A percentile compares a stretch with the other conserved stretches of the same genome.
phyloP scores from a whole-genome alignment of 805 yeast genomes.

The Myxozyma vanderwaltii region DNA sequence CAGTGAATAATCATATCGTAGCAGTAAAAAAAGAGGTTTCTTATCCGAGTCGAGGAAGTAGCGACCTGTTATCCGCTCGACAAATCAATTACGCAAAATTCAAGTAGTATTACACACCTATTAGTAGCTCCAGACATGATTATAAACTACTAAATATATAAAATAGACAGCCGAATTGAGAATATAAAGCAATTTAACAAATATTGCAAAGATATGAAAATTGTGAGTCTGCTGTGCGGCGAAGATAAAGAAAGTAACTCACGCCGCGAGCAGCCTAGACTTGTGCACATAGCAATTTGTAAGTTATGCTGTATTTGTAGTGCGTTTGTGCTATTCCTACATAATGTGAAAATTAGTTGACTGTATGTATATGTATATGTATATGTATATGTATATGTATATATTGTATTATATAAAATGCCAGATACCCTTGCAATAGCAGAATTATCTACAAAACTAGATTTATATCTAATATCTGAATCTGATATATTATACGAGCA shows the following conservation, averaged over 20 bases:
- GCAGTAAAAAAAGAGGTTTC: background rate
- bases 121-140: conserved; percentile 33
- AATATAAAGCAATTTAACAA: background rate
- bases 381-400: too few species aligned
- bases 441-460: conserved; percentile 9
- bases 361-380: too few species aligned
- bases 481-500: conserved; percentile 56
- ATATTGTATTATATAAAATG: too few species aligned
- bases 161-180: background rate
- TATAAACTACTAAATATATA: too few species aligned
- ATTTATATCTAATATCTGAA: conserved; percentile 18
- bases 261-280: conserved; percentile 11
- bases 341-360: too few species aligned
- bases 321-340: too few species aligned
- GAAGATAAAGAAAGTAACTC: conserved; percentile 6
- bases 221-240: conserved; percentile 3
- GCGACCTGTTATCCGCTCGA: background rate
- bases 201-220: too few species aligned
- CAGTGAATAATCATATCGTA: too few species aligned
- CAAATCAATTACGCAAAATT: background rate
- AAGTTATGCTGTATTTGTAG: background rate
- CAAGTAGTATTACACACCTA: too few species aligned
- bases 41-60: background rate
- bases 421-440: background rate
- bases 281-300: background rate